Percentiles rank a stretch among this genome's conserved stretches.
phyloP scores from a whole-genome alignment of 441 rosid genomes.

The Melastoma candidum region DNA sequence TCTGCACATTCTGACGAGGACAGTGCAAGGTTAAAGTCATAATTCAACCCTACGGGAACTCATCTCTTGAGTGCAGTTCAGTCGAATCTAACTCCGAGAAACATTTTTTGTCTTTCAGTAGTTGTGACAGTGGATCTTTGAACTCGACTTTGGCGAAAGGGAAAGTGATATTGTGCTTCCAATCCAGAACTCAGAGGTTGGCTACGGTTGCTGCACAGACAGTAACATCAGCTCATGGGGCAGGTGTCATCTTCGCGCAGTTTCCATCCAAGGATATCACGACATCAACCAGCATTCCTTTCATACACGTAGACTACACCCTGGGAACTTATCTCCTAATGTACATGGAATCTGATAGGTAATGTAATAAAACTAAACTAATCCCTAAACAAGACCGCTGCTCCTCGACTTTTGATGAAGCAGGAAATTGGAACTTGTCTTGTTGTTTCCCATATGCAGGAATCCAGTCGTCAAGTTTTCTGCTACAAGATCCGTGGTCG shows the following conservation, averaged over 20 bases:
- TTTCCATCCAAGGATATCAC: conserved; percentile 33
- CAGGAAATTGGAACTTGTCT: neutral
- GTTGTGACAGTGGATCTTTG: conserved; percentile 30
- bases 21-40: conserved; percentile 28
- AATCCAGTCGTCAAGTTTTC: conserved; percentile 33
- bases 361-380: neutral
- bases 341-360: conserved; percentile 33
- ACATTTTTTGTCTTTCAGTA: conserved; percentile 16
- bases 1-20: conserved; percentile 25
- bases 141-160: conserved; percentile 39
- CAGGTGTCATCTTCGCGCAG: conserved; percentile 36
- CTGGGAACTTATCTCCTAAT: conserved; percentile 34
- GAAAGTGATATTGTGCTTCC: conserved; percentile 40
- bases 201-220: conserved; percentile 21
- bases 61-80: neutral
- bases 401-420: neutral
- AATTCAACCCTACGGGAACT: too few species aligned
- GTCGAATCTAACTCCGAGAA: neutral
- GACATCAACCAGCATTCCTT: conserved; percentile 22
- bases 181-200: conserved; percentile 37
- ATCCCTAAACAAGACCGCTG: neutral
- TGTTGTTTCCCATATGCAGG: conserved; percentile 13
- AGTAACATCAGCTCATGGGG: conserved; percentile 24
- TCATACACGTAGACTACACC: conserved; percentile 32
- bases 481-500: conserved; percentile 26